Percentiles rank a stretch among this genome's conserved stretches.
Evolutionary conservation across 176 grass and related monocot species (phyloP).

Genomic region (Rhynchospora tenuis): DNA sequence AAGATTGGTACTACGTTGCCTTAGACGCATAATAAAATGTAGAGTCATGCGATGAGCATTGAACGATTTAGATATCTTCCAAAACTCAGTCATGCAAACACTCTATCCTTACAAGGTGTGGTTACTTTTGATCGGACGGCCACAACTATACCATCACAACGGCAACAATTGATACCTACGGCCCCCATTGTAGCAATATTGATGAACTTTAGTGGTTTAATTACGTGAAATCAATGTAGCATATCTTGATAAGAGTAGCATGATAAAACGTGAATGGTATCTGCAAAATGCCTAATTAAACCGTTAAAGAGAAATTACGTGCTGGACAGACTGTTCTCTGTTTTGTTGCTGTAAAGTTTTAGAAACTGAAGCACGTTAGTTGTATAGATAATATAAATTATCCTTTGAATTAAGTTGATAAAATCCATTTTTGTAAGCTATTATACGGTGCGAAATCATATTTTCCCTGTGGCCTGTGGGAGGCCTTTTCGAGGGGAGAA

Average conservation of each 20-base stretch:
- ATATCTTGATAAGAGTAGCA: background rate
- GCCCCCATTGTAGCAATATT: background rate
- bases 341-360: background rate
- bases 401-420: background rate
- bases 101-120: too few species aligned
- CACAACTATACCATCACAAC: too few species aligned
- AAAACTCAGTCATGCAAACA: too few species aligned
- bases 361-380: conserved; percentile 3
- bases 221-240: background rate
- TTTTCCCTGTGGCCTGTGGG: background rate
- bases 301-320: background rate
- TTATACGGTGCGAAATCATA: background rate
- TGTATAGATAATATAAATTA: background rate
- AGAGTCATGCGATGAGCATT: background rate
- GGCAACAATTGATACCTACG: too few species aligned
- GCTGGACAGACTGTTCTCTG: background rate
- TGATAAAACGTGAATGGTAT: background rate
- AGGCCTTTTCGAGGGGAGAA: background rate
- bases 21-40: background rate
- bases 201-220: background rate
- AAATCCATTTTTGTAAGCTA: background rate
- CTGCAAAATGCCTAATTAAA: background rate
- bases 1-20: background rate
- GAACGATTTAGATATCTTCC: background rate
- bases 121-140: too few species aligned